These are phyloP conservation scores for Lagenaria siceraria DNA, from an alignment of 306 rosid genomes.

Conservation along the genomic window DNA sequence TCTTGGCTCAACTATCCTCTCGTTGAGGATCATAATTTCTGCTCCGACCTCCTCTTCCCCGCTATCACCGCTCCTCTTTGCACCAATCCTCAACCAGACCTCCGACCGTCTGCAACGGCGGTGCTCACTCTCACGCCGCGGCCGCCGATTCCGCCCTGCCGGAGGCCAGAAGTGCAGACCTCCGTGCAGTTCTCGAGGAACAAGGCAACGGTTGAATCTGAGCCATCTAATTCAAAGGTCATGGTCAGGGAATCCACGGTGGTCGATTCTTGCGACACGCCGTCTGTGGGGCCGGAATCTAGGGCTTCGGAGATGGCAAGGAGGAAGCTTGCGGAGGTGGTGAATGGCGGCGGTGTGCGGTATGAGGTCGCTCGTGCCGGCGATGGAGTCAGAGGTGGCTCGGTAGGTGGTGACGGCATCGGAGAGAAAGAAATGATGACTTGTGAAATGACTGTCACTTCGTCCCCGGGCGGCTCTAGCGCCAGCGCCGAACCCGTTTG, in stretches of 20 bases:
- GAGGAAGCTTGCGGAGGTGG: constrained; percentile 12
- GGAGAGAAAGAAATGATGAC: constrained; percentile 22
- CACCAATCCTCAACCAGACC: constrained; percentile 14
- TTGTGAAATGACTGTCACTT: constrained; percentile 36
- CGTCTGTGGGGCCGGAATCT: constrained; percentile 16
- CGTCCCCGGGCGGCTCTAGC: constrained; percentile 45
- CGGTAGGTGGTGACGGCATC: not conserved
- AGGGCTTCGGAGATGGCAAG: constrained; percentile 22
- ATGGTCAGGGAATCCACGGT: constrained; percentile 26
- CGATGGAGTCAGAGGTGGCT: constrained; percentile 10
- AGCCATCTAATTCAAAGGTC: constrained; percentile 24
- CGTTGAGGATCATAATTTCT: constrained; percentile 42
- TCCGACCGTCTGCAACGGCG: constrained; percentile 9
- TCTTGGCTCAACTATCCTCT: constrained; percentile 66
- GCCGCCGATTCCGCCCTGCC: constrained; percentile 36
- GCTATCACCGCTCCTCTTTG: constrained; percentile 8
- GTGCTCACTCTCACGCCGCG: not conserved
- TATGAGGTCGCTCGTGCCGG: constrained; percentile 9
- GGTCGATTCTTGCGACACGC: constrained; percentile 56
- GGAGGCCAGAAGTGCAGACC: constrained; percentile 21
- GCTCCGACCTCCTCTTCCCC: constrained; percentile 34
- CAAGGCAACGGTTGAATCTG: constrained; percentile 17
- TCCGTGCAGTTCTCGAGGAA: constrained; percentile 27
- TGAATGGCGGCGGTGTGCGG: not conserved
- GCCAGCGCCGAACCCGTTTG: constrained; percentile 32